Conservation (phyloP, 352 stramenopile species). For the Phytophthora agathidicida region DNA sequence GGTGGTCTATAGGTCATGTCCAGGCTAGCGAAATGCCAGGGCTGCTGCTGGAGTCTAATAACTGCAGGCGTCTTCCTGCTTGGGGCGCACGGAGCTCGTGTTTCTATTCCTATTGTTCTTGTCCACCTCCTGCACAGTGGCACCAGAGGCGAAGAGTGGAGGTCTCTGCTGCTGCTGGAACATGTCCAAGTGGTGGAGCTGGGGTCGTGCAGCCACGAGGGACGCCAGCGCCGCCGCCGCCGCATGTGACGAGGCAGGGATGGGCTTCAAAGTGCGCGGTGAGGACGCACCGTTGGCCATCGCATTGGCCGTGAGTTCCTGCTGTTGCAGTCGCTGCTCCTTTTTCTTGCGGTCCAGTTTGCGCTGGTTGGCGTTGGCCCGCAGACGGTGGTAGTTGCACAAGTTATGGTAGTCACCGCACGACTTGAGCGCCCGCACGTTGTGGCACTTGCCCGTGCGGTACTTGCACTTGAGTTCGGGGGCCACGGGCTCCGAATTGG, state of each 20-base stretch:
- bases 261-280: slow-evolving; percentile 5
- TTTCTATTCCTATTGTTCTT: slow-evolving; percentile 41
- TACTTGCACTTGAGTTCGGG: slow-evolving; percentile 80
- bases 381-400: slow-evolving; percentile 83
- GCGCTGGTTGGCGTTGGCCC: slow-evolving; percentile 81
- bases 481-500: slow-evolving; percentile 20
- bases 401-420: slow-evolving; percentile 84
- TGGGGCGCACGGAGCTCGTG: slow-evolving; percentile 34
- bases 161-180: slow-evolving; percentile 32
- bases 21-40: slow-evolving; percentile 1
- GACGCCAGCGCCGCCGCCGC: slow-evolving; percentile 49
- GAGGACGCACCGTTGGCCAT: slow-evolving; percentile 15
- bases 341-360: slow-evolving; percentile 89
- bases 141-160: slow-evolving; percentile 23
- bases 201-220: slow-evolving; percentile 39
- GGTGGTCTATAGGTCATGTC: slow-evolving; percentile 17
- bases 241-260: slow-evolving; percentile 40
- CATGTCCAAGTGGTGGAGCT: slow-evolving; percentile 42
- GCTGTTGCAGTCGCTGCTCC: slow-evolving; percentile 53
- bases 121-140: slow-evolving; percentile 26
- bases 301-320: slow-evolving; percentile 38
- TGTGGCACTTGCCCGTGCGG: slow-evolving; percentile 82
- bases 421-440: slow-evolving; percentile 74
- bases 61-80: slow-evolving; percentile 46
- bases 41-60: slow-evolving; percentile 35